Base-by-base conservation (phyloP, 106 monocot species). In the Phalaenopsis equestris region DNA sequence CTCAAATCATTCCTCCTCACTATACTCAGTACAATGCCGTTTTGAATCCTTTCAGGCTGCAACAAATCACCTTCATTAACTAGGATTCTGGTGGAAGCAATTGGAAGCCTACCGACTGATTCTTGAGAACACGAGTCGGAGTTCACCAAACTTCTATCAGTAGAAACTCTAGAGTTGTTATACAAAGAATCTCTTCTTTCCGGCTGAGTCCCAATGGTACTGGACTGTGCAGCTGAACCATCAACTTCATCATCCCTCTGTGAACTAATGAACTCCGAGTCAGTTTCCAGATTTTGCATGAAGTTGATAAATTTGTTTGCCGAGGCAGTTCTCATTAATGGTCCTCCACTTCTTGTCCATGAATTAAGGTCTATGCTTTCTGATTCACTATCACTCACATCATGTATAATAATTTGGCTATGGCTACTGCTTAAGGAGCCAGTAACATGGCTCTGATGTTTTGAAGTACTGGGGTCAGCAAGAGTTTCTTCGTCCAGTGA, bases 261-360 rank as follows among this genome's bases (percentile, higher is more conserved):
- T 48, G 18, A 75, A 67, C 39, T 42, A 41, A 68, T 85, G 42
- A 61, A 87, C 8, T 74, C 76, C n/a, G 87, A 87, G 1, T 80
- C 17, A 4, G 87, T 85, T 36, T 87, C 38, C 56, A 94, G 86
- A 79, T 77, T 91, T 82, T 93, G 88, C 76, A 94, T 88, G 79
- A 87, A 91, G 57, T 61, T 93, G 12, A 99, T 87, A 64, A 94
- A 94, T 55, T 80, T 91, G n/a, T 90, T 79, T 1, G 98, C 94
- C 2, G 94, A 99, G 3, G 77, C 73, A 1, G 90, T 99, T 80
- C 98, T 90, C 98, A 99, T 91, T 3, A 99, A 80, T 67, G 98
- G 98, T 1, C 92, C 97, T 19, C 97, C 94, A 39, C 80, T 83
- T 55, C 90, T 88, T 7, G 96, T 97, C 97, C 97, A 97, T 30